Evolutionary conservation across 2,329 filamentous ascomycete genomes (phyloP), one percentile per base, ranked within the genome.

Genomic region (Decorospora gaudefroyi): DNA sequence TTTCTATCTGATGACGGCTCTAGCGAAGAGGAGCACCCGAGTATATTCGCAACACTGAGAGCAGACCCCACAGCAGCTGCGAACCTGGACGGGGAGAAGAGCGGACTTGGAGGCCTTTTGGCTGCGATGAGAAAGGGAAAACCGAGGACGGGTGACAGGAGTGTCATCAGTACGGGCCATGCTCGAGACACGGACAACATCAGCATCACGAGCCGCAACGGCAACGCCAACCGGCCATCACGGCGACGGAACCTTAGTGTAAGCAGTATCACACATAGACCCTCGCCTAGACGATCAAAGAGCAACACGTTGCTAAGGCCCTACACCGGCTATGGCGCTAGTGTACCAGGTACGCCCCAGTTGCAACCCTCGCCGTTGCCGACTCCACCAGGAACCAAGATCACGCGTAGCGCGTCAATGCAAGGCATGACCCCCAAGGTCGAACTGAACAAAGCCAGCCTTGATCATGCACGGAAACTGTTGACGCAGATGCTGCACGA

Each of bases 1-100:
- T 99, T 95, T 71, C 87, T 99, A 78, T 99, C 93, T 5, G 93
- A 99, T 66, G 85, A 88, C 57, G 90, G 88, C 33, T 96, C 91
- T 1, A 96, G 90, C 60, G 92, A 88, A 25, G 91, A 96, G 59
- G 91, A 99, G 55, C 88, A 95, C 59, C 86, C 91, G 72, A 91
- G 86, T 62, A 86, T 96, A 9, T 88, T 95, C 70, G 74, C 79
- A 15, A 85, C 87, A 1, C 84, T 90, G n/a, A 83, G 80, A 43
- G 79, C 80, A 32, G 84, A 85, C 45, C 73, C 82, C 13, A 77
- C 83, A 8, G 79, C 67, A 10, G 61, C 83, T 11, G 78, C 83
- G 12, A 87, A 81, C 49, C 69, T 73, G 17, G 90, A 96, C 36
- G 82, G 82, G 40, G 91, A 96, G 50, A 87, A 82, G 59, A 74